phyloP scores from a whole-genome alignment of 768 basidiomycete species.

The Fistulinella prunicolor region DNA sequence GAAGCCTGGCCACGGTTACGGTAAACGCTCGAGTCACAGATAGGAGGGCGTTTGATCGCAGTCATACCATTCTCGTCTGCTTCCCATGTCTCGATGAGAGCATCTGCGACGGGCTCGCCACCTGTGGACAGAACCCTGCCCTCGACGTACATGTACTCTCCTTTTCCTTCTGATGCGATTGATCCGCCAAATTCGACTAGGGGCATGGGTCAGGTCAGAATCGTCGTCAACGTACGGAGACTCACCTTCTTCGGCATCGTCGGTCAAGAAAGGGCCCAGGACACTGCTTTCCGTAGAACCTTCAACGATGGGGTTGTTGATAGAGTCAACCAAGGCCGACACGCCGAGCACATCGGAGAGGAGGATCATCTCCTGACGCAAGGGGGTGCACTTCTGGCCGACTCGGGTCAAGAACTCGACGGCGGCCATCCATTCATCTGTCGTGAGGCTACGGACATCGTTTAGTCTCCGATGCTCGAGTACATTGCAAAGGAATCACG shows the following conservation, averaged over 20 bases:
- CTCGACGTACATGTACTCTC: slow-evolving; percentile 79
- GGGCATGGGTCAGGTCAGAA: not conserved
- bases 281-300: slow-evolving; percentile 73
- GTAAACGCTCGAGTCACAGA: slow-evolving; percentile 12
- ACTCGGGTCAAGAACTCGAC: slow-evolving; percentile 75
- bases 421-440: slow-evolving; percentile 84
- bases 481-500: slow-evolving; percentile 8
- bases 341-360: slow-evolving; percentile 81
- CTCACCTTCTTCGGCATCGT: slow-evolving; percentile 75
- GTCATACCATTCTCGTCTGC: slow-evolving; percentile 55
- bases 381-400: slow-evolving; percentile 68
- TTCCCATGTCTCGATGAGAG: slow-evolving; percentile 80
- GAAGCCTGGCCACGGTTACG: slow-evolving; percentile 7
- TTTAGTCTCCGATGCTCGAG: slow-evolving; percentile 21
- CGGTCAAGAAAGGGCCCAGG: slow-evolving; percentile 80
- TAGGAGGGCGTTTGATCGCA: slow-evolving; percentile 32
- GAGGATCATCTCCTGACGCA: slow-evolving; percentile 79
- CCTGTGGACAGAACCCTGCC: slow-evolving; percentile 58
- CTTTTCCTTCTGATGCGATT: slow-evolving; percentile 86
- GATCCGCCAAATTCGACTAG: slow-evolving; percentile 65
- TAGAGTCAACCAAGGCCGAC: slow-evolving; percentile 69
- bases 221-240: not conserved
- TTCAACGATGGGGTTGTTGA: slow-evolving; percentile 65
- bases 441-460: slow-evolving; percentile 49
- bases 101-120: slow-evolving; percentile 62